phyloP scores from a whole-genome alignment of 306 rosid species.

The Bauhinia variegata region DNA sequence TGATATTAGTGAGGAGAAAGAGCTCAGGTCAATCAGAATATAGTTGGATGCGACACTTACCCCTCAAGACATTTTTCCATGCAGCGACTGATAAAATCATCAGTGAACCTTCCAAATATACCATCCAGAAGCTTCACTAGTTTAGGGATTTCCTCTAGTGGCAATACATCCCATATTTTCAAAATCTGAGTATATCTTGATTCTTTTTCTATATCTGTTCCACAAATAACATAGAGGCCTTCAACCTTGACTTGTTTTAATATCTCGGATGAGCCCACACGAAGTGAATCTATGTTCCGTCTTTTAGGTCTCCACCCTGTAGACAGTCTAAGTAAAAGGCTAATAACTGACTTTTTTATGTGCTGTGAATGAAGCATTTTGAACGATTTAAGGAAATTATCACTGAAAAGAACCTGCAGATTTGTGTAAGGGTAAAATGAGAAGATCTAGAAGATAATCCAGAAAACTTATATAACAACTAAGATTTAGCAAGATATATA shows the following conservation, averaged over 20 bases:
- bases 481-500: constrained; percentile 24
- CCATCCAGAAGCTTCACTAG: constrained; percentile 58
- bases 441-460: not conserved
- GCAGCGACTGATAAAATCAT: constrained; percentile 57
- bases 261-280: constrained; percentile 54
- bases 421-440: not conserved
- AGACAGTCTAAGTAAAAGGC: constrained; percentile 64
- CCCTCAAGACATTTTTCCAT: constrained; percentile 55
- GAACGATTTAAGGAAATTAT: constrained; percentile 71
- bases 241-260: constrained; percentile 65
- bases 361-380: constrained; percentile 42
- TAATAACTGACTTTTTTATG: constrained; percentile 50
- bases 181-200: constrained; percentile 51
- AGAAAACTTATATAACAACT: constrained; percentile 5
- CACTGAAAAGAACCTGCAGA: constrained; percentile 68
- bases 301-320: constrained; percentile 77
- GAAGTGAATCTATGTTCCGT: not conserved
- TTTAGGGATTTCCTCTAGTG: constrained; percentile 60
- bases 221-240: constrained; percentile 52
- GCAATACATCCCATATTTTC: constrained; percentile 73
- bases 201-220: constrained; percentile 63
- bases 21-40: not conserved
- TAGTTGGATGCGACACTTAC: constrained; percentile 39
- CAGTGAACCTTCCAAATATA: constrained; percentile 60
- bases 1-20: not conserved